These are phyloP conservation scores for Drechslerella coelobrocha DNA, from an alignment of 2,329 filamentous ascomycete species.

Conservation along the genomic window DNA sequence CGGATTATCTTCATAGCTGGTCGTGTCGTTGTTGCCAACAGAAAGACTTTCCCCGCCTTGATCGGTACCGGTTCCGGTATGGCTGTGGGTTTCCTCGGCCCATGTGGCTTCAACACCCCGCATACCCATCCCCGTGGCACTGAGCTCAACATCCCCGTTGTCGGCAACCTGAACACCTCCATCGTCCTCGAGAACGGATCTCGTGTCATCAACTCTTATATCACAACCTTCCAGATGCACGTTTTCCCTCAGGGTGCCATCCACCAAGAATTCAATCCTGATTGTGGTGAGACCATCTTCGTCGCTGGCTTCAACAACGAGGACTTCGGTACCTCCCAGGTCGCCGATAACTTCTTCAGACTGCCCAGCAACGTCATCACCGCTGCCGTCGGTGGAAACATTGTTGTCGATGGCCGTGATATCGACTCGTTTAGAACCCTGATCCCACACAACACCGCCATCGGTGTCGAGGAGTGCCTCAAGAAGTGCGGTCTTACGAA, in stretches of 20 bases:
- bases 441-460: constrained; percentile 63
- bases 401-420: constrained; percentile 60
- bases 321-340: constrained; percentile 64
- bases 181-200: constrained; percentile 50
- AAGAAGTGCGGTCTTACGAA: constrained; percentile 61
- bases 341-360: constrained; percentile 64
- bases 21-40: constrained; percentile 64
- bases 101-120: constrained; percentile 60
- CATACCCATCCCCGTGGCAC: constrained; percentile 63
- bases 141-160: constrained; percentile 50
- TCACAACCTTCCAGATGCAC: constrained; percentile 41
- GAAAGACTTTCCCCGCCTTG: constrained; percentile 66
- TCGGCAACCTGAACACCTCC: constrained; percentile 39
- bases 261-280: constrained; percentile 51
- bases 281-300: constrained; percentile 57
- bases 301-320: constrained; percentile 63
- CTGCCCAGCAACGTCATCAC: constrained; percentile 61
- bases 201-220: constrained; percentile 45
- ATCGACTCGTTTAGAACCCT: constrained; percentile 60
- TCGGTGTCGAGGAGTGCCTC: constrained; percentile 65
- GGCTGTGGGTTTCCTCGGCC: constrained; percentile 63
- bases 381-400: constrained; percentile 61
- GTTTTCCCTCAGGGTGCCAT: constrained; percentile 60
- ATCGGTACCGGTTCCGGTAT: constrained; percentile 64
- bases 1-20: constrained; percentile 58